Conservation (phyloP, 176 grass and related monocot genomes). For the Bonia amplexicaulis region DNA sequence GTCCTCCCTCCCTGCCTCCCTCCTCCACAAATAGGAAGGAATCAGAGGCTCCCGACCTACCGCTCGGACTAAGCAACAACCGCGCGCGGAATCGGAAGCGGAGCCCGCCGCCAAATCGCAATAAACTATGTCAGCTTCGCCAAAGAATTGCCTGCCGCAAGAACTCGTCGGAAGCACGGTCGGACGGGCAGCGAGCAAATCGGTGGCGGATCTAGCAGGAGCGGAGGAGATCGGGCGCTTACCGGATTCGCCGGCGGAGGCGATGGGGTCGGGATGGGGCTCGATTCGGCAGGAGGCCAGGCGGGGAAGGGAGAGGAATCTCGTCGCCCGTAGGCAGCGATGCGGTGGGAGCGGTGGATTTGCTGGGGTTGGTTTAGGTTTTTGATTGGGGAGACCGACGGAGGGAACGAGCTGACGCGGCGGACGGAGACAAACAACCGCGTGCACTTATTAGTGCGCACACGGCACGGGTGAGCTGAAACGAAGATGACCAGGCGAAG, state of each 20-base stretch:
- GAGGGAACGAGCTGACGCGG: too few relatives aligned
- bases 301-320: too few relatives aligned
- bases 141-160: not conserved
- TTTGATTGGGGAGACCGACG: not conserved
- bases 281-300: too few relatives aligned
- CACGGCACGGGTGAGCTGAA: too few relatives aligned
- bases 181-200: not conserved
- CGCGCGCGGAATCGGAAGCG: not conserved
- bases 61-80: not conserved
- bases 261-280: not conserved
- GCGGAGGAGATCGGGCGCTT: not conserved
- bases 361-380: not conserved
- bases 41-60: not conserved
- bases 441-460: too few relatives aligned
- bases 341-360: too few relatives aligned
- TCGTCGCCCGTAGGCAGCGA: not conserved
- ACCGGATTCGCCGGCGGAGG: not conserved
- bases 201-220: not conserved
- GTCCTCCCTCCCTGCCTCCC: too few relatives aligned
- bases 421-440: too few relatives aligned
- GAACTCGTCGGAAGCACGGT: not conserved
- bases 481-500: too few relatives aligned
- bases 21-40: not conserved
- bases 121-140: not conserved
- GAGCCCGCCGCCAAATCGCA: not conserved